Percentiles rank a stretch among this genome's conserved stretches.
phyloP scores from a whole-genome alignment of 331 rosid species.

The Quercus phellos region DNA sequence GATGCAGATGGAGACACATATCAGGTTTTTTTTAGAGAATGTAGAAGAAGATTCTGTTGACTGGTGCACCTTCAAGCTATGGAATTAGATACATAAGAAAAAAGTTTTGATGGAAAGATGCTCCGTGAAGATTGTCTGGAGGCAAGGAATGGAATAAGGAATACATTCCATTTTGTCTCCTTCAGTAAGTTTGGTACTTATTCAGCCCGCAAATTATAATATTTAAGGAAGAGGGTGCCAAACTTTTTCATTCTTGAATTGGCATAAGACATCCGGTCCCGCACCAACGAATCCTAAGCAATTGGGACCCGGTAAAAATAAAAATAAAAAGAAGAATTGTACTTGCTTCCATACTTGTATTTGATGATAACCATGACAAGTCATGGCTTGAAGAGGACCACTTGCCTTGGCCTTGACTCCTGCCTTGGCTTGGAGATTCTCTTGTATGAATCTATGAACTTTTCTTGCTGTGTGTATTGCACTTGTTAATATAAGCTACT shows the following conservation, averaged over 20 bases:
- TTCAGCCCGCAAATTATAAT: slow-evolving; percentile 44
- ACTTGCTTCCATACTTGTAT: slow-evolving; percentile 50
- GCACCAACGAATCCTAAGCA: slow-evolving; percentile 41
- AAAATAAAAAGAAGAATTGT: slow-evolving; percentile 36
- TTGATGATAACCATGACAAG: slow-evolving; percentile 30
- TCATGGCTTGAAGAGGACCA: slow-evolving; percentile 29
- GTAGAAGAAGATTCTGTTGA: slow-evolving; percentile 59
- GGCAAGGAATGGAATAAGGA: slow-evolving; percentile 80
- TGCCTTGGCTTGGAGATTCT: slow-evolving; percentile 47
- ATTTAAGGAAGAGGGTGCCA: slow-evolving; percentile 28
- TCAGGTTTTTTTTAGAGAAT: slow-evolving; percentile 37
- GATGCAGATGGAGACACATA: slow-evolving; percentile 40
- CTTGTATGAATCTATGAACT: slow-evolving; percentile 28
- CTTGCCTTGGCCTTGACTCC: slow-evolving; percentile 46
- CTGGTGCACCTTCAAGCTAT: slow-evolving; percentile 44
- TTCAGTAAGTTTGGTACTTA: slow-evolving; percentile 90
- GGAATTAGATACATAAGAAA: slow-evolving; percentile 25
- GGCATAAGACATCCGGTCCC: slow-evolving; percentile 41
- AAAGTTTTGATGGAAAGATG: slow-evolving; percentile 39
- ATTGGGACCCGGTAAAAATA: slow-evolving; percentile 31
- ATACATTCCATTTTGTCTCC: slow-evolving; percentile 76
- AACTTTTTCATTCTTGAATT: slow-evolving; percentile 37
- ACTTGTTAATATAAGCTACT: slow-evolving; percentile 13
- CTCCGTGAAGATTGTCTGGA: slow-evolving; percentile 50
- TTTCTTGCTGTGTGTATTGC: slow-evolving; percentile 5